Percentiles rank a stretch among this genome's conserved stretches.
Evolutionary conservation across 192 early-diverging fungal genomes (phyloP).

Genomic region (Powellomyces hirtus): DNA sequence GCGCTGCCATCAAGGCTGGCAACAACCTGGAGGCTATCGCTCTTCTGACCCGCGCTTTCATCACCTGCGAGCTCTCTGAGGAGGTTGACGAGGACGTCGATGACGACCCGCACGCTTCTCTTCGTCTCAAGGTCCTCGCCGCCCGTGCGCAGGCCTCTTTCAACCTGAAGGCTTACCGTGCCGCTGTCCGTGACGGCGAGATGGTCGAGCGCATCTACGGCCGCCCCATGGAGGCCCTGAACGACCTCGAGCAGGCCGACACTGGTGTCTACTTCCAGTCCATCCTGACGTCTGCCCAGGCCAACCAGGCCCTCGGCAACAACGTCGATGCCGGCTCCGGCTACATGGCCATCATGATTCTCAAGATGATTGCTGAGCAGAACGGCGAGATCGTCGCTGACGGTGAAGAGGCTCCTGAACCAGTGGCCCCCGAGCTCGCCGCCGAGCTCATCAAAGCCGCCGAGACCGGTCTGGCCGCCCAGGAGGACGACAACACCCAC

Average conservation of each 20-base stretch:
- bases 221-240: conserved; percentile 20
- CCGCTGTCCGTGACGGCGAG: conserved; percentile 25
- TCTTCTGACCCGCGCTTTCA: conserved; percentile 19
- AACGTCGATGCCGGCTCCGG: background rate
- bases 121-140: conserved; percentile 17
- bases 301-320: conserved; percentile 17
- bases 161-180: conserved; percentile 23
- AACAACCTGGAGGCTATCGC: conserved; percentile 23
- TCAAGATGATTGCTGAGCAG: conserved; percentile 23
- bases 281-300: conserved; percentile 9
- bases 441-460: conserved; percentile 8
- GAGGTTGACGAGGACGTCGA: conserved; percentile 25
- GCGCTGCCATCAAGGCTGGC: conserved; percentile 18
- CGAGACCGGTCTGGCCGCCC: conserved; percentile 1
- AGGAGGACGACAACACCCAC: background rate
- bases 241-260: conserved; percentile 17
- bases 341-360: conserved; percentile 28
- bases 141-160: conserved; percentile 14
- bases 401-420: background rate
- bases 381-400: background rate
- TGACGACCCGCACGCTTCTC: conserved; percentile 6
- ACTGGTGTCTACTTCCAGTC: conserved; percentile 15
- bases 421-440: conserved; percentile 14
- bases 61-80: conserved; percentile 10
- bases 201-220: conserved; percentile 26